phyloP scores from a whole-genome alignment of 352 stramenopile species.

The Thalassiosira sp. region DNA sequence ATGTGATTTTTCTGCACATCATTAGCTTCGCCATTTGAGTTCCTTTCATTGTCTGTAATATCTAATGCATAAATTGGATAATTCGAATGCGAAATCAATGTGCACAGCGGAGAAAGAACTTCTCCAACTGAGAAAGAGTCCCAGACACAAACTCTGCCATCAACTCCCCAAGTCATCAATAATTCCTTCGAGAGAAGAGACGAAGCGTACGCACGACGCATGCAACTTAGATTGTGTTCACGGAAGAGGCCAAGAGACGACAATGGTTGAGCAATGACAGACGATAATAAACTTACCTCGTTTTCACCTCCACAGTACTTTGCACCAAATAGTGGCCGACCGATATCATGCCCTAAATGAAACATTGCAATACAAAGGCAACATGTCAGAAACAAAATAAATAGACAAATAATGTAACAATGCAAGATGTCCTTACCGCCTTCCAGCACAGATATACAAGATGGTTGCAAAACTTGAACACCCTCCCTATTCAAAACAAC shows the following conservation, averaged over 20 bases:
- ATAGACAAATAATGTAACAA: constrained; percentile 1
- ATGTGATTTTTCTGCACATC: constrained; percentile 25
- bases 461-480: constrained; percentile 31
- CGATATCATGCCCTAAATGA: constrained; percentile 48
- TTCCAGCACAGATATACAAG: constrained; percentile 57
- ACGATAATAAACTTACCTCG: constrained; percentile 38
- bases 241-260: constrained; percentile 10
- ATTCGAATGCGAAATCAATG: constrained; percentile 46
- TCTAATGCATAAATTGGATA: constrained; percentile 79
- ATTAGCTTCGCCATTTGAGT: not conserved
- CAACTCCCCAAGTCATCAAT: constrained; percentile 75
- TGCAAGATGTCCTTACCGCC: constrained; percentile 40
- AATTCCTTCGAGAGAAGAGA: constrained; percentile 46
- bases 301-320: constrained; percentile 55
- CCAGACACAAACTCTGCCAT: constrained; percentile 78
- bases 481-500: constrained; percentile 47
- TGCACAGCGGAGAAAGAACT: constrained; percentile 63
- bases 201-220: not conserved
- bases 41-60: constrained; percentile 12
- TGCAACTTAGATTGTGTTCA: not conserved
- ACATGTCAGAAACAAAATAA: not conserved
- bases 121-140: constrained; percentile 65
- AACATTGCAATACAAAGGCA: not conserved
- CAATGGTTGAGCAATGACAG: not conserved
- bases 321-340: constrained; percentile 70